Evolutionary conservation across 2,329 filamentous ascomycete species (phyloP).

Genomic region (Scolecobasidium constrictum): DNA sequence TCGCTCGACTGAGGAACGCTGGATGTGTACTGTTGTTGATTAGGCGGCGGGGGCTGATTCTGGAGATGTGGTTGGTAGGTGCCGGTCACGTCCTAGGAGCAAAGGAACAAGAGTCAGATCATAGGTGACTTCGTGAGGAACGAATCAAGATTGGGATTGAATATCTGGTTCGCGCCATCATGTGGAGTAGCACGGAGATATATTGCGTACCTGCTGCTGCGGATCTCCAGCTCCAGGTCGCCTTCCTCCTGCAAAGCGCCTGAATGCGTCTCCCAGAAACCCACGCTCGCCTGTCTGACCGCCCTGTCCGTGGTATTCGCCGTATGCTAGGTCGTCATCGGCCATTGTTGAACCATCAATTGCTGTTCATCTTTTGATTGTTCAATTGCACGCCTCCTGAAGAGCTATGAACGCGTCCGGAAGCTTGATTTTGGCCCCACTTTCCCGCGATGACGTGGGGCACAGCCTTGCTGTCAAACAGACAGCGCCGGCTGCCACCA

Average conservation of each 20-base stretch:
- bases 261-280: slow-evolving; percentile 23
- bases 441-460: neutral
- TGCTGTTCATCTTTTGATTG: too few species aligned
- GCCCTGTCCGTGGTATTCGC: slow-evolving; percentile 33
- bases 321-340: slow-evolving; percentile 46
- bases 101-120: slow-evolving; percentile 6
- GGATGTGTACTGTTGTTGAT: too few species aligned
- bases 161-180: too few species aligned
- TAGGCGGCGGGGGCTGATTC: slow-evolving; percentile 13
- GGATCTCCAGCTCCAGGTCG: neutral
- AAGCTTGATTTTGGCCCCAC: too few species aligned
- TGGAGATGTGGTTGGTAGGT: slow-evolving; percentile 11
- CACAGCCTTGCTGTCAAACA: neutral
- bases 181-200: too few species aligned
- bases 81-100: slow-evolving; percentile 10
- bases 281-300: slow-evolving; percentile 34
- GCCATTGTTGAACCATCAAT: too few species aligned
- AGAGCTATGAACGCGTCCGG: too few species aligned
- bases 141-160: too few species aligned
- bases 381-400: too few species aligned
- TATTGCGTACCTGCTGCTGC: slow-evolving; percentile 5
- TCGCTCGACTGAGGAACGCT: too few species aligned
- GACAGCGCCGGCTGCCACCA: neutral
- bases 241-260: neutral
- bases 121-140: too few species aligned